A percentile compares a stretch with the other conserved stretches of the same genome.
Conservation (phyloP, 2,329 filamentous ascomycete species). For the Calonectria pseudoreteaudii region DNA sequence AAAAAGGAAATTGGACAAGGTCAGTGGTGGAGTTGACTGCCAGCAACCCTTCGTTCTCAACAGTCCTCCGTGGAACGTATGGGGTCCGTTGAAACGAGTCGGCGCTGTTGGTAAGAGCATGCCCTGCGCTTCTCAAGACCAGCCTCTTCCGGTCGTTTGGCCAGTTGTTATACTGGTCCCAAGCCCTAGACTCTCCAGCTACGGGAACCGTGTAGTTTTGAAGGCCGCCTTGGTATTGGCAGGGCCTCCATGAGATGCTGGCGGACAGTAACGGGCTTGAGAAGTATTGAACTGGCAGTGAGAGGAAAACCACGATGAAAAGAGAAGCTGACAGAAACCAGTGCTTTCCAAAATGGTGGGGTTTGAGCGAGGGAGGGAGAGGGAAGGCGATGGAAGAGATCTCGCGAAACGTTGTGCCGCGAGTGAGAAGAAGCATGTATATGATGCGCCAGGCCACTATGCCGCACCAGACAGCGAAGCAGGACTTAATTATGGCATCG, state of each 20-base stretch:
- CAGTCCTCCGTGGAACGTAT: background rate
- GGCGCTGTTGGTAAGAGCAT: background rate
- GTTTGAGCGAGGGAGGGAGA: background rate
- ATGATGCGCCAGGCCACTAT: background rate
- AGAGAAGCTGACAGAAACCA: background rate
- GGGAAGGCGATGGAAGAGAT: background rate
- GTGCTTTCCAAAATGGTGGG: background rate
- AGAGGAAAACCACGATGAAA: background rate
- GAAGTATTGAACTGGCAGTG: background rate
- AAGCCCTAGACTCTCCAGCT: background rate
- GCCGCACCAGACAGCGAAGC: background rate
- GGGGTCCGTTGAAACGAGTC: background rate
- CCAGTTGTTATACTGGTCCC: background rate
- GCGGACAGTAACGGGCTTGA: background rate
- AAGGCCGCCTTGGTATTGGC: background rate
- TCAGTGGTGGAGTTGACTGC: background rate
- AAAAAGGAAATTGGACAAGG: background rate
- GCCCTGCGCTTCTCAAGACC: background rate
- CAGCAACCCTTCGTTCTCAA: background rate
- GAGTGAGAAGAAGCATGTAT: background rate
- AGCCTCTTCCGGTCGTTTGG: background rate
- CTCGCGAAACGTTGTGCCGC: background rate
- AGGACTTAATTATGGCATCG: background rate
- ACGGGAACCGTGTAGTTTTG: background rate
- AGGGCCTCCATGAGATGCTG: background rate